Evolutionary conservation across 805 yeast genomes (phyloP).

Genomic region (Saccharomycopsis babjevae): DNA sequence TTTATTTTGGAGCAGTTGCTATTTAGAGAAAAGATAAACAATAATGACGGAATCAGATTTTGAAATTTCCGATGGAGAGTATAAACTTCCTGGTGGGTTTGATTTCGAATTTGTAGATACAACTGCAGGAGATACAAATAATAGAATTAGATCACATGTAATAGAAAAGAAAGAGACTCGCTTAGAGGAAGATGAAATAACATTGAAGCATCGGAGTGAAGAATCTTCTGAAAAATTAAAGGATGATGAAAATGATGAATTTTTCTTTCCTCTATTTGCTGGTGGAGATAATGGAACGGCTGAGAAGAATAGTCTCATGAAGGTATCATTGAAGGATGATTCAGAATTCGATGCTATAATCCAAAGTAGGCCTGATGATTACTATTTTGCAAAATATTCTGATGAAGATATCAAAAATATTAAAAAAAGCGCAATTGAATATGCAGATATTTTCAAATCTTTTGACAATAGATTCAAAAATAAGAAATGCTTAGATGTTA

Average conservation of each 20-base stretch:
- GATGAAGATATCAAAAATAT: not conserved
- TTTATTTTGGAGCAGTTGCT: not conserved
- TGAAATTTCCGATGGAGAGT: constrained; percentile 5
- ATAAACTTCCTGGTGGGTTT: constrained; percentile 11
- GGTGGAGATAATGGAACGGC: not conserved
- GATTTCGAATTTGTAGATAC: constrained; percentile 18
- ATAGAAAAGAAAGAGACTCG: not conserved
- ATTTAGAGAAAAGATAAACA: not conserved
- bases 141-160: not conserved
- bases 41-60: not conserved
- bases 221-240: not conserved
- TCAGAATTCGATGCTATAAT: not conserved
- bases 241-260: constrained; percentile 8
- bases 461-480: constrained; percentile 5
- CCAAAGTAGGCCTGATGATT: constrained; percentile 10
- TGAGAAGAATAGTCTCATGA: not conserved
- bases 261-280: constrained; percentile 16
- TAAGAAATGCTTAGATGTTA: constrained; percentile 6
- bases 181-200: not conserved
- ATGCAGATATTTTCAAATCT: constrained; percentile 7
- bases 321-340: constrained; percentile 12
- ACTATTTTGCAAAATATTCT: constrained; percentile 14
- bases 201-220: not conserved
- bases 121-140: not conserved
- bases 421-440: constrained; percentile 6